Evolutionary conservation across 768 basidiomycete genomes (phyloP), one percentile per base, ranked within the genome.

Genomic region (Termitomyces sp.): DNA sequence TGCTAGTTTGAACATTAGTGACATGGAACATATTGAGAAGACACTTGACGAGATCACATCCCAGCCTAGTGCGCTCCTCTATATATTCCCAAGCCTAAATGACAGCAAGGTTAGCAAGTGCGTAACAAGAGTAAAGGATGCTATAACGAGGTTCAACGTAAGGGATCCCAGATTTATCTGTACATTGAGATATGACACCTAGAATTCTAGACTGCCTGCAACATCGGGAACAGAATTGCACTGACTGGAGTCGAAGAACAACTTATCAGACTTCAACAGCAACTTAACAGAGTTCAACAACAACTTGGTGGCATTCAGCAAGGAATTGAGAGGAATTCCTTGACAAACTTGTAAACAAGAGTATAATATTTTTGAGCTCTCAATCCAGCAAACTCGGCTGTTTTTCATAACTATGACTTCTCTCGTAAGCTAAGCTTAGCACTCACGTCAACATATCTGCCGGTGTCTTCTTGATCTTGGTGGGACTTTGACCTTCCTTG

Each of bases 401-500:
- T 60, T 31, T 60, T 65, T 46, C 43, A 45, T 46, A 62, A 62
- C 12, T 60, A 62, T 20, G 60, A 60, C 27, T n/a, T 29, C 42
- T 5, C 11, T 63, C 15, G 58, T 63, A n/a, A 12, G 40, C 39
- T 23, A 59, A 60, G n/a, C 46, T 63, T 13, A 7, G 6, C 38
- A 18, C 18, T 38, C 38, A 38, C 9, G n/a, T 9, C 38, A 16
- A 38, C 38, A 38, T 38, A 18, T 38, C n/a, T 38, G n/a, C n/a
- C n/a, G n/a, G n/a, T n/a, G 38, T 38, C 58, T 69, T 16, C 62
- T 64, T 12, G 68, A 65, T 11, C 60, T 63, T 6, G 74, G 73
- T 0, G 74, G 74, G 12, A 74, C 73, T 2, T 63, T 68, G 3
- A 59, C 71, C 25, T 69, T 74, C 0, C 62, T 72, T 16, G 68